A percentile compares a stretch with the other conserved stretches of the same genome.
phyloP scores from a whole-genome alignment of 257 asterid genomes.

The Perilla frutescens region DNA sequence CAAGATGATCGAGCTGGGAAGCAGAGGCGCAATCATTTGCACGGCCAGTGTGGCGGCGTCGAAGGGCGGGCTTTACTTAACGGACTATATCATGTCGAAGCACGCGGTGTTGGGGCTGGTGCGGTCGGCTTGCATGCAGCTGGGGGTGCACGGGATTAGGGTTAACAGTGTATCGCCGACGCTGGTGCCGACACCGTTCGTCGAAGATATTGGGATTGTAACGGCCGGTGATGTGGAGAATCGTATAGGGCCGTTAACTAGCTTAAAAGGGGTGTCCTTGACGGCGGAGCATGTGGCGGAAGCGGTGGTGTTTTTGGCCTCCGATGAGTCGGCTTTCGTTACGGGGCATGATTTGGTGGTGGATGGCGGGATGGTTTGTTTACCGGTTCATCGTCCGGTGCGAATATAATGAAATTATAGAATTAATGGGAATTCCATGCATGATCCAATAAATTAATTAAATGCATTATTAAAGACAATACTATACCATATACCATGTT shows the following conservation, averaged over 20 bases:
- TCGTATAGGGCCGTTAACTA: background rate
- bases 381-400: background rate
- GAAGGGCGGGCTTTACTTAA: background rate
- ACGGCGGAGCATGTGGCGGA: constrained; percentile 40
- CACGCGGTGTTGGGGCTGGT: constrained; percentile 42
- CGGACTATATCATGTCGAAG: constrained; percentile 51
- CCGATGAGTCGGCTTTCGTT: constrained; percentile 44
- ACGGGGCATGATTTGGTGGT: constrained; percentile 44
- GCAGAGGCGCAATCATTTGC: constrained; percentile 44
- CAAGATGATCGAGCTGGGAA: constrained; percentile 33
- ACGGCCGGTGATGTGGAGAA: constrained; percentile 28
- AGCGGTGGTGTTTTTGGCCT: constrained; percentile 43
- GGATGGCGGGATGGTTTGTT: constrained; percentile 39
- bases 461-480: too few species aligned
- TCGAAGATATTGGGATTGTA: background rate
- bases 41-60: constrained; percentile 41
- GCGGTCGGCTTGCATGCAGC: constrained; percentile 41
- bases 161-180: too few species aligned
- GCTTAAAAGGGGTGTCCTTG: background rate
- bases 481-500: too few species aligned
- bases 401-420: too few species aligned
- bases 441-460: too few species aligned
- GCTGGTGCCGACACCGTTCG: constrained; percentile 31
- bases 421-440: too few species aligned
- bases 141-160: constrained; percentile 30